Conservation (phyloP, 129 eudicot species). For the Scalesia atractyloides region DNA sequence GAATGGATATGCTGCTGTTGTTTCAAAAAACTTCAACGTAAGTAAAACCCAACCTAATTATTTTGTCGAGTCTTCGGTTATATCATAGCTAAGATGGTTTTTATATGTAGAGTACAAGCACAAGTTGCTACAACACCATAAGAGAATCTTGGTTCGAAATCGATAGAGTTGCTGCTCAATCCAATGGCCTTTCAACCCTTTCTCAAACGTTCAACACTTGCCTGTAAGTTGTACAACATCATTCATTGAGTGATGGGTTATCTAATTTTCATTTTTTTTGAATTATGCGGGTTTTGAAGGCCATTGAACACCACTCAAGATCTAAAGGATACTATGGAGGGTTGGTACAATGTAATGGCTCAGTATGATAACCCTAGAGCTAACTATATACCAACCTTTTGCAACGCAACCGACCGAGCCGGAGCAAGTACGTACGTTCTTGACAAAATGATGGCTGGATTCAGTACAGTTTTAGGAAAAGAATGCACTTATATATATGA, state of each 20-base stretch:
- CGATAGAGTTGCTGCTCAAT: constrained; percentile 34
- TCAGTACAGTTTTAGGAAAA: neutral
- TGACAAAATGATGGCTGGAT: constrained; percentile 35
- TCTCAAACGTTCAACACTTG: constrained; percentile 45
- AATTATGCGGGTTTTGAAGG: constrained; percentile 5
- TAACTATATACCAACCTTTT: constrained; percentile 16
- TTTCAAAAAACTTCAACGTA: constrained; percentile 34
- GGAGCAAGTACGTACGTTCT: constrained; percentile 18
- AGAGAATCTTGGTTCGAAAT: constrained; percentile 51
- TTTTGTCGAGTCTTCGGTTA: too few species aligned
- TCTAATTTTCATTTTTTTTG: neutral
- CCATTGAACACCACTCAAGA: constrained; percentile 29
- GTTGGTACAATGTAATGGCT: constrained; percentile 7
- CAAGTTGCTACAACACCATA: constrained; percentile 43
- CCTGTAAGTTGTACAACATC: constrained; percentile 21
- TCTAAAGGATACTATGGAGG: constrained; percentile 15
- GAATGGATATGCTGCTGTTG: constrained; percentile 27
- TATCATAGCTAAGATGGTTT: too few species aligned
- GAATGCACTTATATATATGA: neutral
- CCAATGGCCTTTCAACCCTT: constrained; percentile 36
- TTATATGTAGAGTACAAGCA: too few species aligned
- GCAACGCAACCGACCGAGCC: constrained; percentile 38
- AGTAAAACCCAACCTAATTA: neutral
- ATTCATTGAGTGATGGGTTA: too few species aligned
- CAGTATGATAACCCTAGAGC: constrained; percentile 32